phyloP scores from a whole-genome alignment of 2,329 filamentous ascomycete species.

The Fusarium abutilonis region DNA sequence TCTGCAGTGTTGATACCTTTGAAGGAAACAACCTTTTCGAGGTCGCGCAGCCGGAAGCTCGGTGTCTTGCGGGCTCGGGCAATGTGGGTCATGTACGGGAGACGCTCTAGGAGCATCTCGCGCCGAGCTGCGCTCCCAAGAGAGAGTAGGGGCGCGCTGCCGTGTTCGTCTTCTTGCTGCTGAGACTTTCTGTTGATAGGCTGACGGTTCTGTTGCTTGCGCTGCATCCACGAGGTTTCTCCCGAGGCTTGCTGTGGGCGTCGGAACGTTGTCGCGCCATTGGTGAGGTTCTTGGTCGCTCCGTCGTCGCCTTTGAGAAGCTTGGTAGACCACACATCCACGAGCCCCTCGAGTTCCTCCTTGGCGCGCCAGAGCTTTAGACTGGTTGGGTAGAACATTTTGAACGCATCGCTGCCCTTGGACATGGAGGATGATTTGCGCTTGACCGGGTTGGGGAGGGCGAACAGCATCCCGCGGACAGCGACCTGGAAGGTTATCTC shows the following conservation, averaged over 20 bases:
- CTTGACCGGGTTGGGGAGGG: constrained; percentile 86
- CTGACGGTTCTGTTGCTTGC: constrained; percentile 45
- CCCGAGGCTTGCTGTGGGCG: constrained; percentile 50
- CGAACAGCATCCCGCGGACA: constrained; percentile 85
- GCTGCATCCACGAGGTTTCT: constrained; percentile 51
- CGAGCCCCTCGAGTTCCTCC: constrained; percentile 80
- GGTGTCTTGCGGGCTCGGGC: constrained; percentile 54
- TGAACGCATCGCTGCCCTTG: constrained; percentile 71
- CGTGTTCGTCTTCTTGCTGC: constrained; percentile 34
- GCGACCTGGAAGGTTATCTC: constrained; percentile 94
- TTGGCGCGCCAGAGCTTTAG: constrained; percentile 83
- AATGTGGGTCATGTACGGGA: constrained; percentile 86
- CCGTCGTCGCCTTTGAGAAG: constrained; percentile 65
- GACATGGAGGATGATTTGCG: constrained; percentile 61
- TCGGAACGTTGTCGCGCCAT: constrained; percentile 61
- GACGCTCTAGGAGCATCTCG: constrained; percentile 82
- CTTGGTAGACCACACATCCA: constrained; percentile 74
- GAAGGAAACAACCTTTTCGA: constrained; percentile 76
- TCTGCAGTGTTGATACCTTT: constrained; percentile 64
- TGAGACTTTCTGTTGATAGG: constrained; percentile 25
- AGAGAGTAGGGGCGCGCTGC: constrained; percentile 59
- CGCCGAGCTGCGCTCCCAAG: constrained; percentile 73
- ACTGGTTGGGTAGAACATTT: constrained; percentile 92
- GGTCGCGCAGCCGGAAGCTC: constrained; percentile 60
- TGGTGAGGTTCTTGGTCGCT: constrained; percentile 53